Conservation (phyloP, 2,329 filamentous ascomycete species). For the Akanthomyces muscarius region DNA sequence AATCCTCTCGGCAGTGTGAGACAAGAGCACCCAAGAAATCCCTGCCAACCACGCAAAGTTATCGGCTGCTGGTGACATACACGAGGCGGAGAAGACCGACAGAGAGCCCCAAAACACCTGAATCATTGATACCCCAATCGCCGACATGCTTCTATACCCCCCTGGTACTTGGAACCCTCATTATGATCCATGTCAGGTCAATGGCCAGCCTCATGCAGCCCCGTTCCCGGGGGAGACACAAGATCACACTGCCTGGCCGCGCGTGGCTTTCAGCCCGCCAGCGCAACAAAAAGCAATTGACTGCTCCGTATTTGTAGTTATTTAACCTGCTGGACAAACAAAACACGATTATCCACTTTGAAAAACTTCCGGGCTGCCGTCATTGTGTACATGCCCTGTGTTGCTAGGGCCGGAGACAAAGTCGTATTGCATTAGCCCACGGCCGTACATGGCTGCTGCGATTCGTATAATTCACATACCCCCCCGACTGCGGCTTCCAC, state of each 20-base stretch:
- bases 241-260: neutral
- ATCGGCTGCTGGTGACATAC: neutral
- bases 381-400: neutral
- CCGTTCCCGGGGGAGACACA: neutral
- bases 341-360: too few relatives aligned
- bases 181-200: neutral
- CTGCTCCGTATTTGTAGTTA: neutral
- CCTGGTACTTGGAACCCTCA: neutral
- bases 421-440: neutral
- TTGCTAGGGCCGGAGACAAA: neutral
- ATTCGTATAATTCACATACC: neutral
- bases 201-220: slow-evolving; percentile 14
- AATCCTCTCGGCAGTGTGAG: neutral
- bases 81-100: neutral
- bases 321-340: neutral
- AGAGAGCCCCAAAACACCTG: neutral
- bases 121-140: neutral
- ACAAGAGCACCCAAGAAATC: neutral
- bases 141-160: neutral
- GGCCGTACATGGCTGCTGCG: neutral
- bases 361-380: neutral
- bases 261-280: slow-evolving; percentile 13
- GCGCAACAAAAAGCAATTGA: slow-evolving; percentile 4
- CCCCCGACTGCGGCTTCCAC: neutral
- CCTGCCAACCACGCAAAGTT: neutral